Evolutionary conservation across 306 rosid genomes (phyloP).

Genomic region (Gynostemma pentaphyllum): DNA sequence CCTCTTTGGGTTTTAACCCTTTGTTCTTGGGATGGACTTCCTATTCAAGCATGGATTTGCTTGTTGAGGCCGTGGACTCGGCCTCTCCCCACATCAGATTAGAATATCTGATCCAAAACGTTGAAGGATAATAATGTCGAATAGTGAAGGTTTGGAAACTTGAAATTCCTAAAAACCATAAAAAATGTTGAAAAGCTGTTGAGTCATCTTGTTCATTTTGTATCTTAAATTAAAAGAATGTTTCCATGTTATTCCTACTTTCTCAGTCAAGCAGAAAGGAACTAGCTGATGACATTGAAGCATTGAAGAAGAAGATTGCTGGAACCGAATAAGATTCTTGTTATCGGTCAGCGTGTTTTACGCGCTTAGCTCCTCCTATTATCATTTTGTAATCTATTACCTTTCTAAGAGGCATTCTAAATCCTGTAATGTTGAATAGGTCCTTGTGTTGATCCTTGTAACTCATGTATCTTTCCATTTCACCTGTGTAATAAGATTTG

Average conservation of each 20-base stretch:
- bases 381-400: slow-evolving; percentile 21
- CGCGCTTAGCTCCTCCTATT: slow-evolving; percentile 22
- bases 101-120: not conserved
- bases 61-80: no score
- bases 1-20: no score
- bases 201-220: no score
- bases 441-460: slow-evolving; percentile 20
- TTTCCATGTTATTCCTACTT: not conserved
- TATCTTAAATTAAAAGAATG: not conserved
- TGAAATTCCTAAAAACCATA: not conserved
- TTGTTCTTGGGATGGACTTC: no score
- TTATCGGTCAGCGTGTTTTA: not conserved
- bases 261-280: slow-evolving; percentile 74
- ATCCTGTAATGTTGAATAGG: slow-evolving; percentile 46
- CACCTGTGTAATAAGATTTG: slow-evolving; percentile 28
- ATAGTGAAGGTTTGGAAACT: not conserved
- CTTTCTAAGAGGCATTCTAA: slow-evolving; percentile 39
- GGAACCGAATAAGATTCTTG: slow-evolving; percentile 52
- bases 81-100: no score
- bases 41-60: no score
- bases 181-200: no score
- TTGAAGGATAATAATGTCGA: not conserved
- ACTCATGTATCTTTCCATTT: slow-evolving; percentile 27
- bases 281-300: slow-evolving; percentile 49
- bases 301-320: slow-evolving; percentile 84